Percentiles rank a stretch among this genome's conserved stretches.
Conservation (phyloP, 495 filamentous ascomycete genomes). For the Penicillium canariense region DNA sequence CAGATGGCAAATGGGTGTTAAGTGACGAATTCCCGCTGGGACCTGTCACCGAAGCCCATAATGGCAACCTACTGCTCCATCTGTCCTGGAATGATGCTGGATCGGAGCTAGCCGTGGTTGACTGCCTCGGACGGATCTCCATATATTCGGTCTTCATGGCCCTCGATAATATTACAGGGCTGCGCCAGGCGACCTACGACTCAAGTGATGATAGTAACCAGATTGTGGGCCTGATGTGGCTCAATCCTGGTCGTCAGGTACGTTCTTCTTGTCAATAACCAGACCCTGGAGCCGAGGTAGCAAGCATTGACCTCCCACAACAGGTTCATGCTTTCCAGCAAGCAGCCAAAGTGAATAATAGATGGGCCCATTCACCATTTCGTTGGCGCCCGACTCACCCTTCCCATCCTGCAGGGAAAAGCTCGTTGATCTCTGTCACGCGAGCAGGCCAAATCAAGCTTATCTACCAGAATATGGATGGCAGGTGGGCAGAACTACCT, state of each 20-base stretch:
- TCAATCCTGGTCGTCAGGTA: slow-evolving; percentile 52
- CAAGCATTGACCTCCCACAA: too few species aligned
- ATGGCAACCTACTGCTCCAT: slow-evolving; percentile 61
- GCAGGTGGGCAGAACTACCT: slow-evolving; percentile 62
- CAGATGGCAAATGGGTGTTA: slow-evolving; percentile 75
- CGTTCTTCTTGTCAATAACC: too few species aligned
- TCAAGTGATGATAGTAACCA: slow-evolving; percentile 67
- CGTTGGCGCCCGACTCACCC: slow-evolving; percentile 57
- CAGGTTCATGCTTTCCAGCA: slow-evolving; percentile 53
- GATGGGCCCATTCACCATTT: slow-evolving; percentile 51
- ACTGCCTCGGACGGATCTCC: slow-evolving; percentile 68
- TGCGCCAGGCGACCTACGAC: slow-evolving; percentile 56
- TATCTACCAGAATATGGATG: slow-evolving; percentile 66
- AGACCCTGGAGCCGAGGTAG: too few species aligned
- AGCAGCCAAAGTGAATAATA: slow-evolving; percentile 47
- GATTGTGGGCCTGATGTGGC: slow-evolving; percentile 83
- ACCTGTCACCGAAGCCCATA: slow-evolving; percentile 45
- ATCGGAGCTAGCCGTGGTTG: slow-evolving; percentile 73
- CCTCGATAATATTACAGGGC: slow-evolving; percentile 61
- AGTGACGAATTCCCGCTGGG: slow-evolving; percentile 55
- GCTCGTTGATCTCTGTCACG: slow-evolving; percentile 68
- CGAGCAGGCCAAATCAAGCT: slow-evolving; percentile 66
- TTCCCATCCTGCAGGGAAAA: slow-evolving; percentile 64
- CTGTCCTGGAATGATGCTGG: slow-evolving; percentile 75
- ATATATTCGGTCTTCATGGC: slow-evolving; percentile 61